Evolutionary conservation across 2,329 filamentous ascomycete species (phyloP).

Genomic region (Hortaea werneckii): DNA sequence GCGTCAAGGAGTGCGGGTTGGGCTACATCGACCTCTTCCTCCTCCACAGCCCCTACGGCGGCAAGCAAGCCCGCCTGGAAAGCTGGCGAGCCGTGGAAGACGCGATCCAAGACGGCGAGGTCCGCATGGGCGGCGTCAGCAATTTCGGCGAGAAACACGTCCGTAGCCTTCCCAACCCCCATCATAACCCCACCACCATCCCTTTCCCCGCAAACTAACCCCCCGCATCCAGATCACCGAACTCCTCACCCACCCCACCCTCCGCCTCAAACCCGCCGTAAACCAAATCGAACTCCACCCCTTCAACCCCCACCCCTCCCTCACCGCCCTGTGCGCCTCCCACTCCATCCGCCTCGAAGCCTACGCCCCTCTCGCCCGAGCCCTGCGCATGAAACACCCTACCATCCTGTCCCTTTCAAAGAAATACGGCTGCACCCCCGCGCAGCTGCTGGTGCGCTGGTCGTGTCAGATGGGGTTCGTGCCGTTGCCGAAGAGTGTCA

Average conservation of each 20-base stretch:
- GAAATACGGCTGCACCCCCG: conserved; percentile 60
- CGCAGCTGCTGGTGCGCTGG: conserved; percentile 70
- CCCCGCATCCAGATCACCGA: conserved; percentile 54
- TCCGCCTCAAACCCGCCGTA: conserved; percentile 54
- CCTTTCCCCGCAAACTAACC: conserved; percentile 5
- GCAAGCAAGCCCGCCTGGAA: conserved; percentile 54
- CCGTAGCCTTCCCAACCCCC: conserved; percentile 24
- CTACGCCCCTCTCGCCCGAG: conserved; percentile 67
- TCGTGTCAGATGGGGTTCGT: conserved; percentile 64
- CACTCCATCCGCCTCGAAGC: conserved; percentile 65
- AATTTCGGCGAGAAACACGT: conserved; percentile 70
- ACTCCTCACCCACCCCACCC: conserved; percentile 52
- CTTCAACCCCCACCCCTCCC: conserved; percentile 64
- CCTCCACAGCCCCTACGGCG: conserved; percentile 69
- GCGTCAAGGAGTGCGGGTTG: conserved; percentile 54
- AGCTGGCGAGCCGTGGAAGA: conserved; percentile 72
- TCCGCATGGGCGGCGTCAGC: conserved; percentile 62
- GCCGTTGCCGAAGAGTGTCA: conserved; percentile 63
- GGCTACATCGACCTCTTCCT: conserved; percentile 73
- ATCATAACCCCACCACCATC: conserved; percentile 24
- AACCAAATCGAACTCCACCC: conserved; percentile 79
- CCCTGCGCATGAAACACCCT: conserved; percentile 58
- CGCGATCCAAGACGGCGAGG: conserved; percentile 60
- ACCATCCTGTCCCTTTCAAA: conserved; percentile 51
- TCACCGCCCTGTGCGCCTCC: conserved; percentile 55